A percentile compares a stretch with the other conserved stretches of the same genome.
These are phyloP conservation scores for Brasilioporus rufonigricans DNA, from an alignment of 768 basidiomycete species.

Conservation along the genomic window DNA sequence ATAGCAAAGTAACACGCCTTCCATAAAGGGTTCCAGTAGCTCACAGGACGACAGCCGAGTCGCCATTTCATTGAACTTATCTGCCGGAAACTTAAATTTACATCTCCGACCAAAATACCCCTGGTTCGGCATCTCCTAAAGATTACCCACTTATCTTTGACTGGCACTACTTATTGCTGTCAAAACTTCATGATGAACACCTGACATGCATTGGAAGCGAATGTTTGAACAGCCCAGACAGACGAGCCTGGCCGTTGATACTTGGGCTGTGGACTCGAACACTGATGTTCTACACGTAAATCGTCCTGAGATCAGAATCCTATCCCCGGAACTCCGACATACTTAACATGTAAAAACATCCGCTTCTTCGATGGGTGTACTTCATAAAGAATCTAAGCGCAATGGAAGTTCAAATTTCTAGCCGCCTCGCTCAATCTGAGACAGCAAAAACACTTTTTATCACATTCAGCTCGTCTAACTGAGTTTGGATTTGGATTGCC, in stretches of 20 bases:
- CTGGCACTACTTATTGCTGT: too few species aligned
- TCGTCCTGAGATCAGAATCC: not conserved
- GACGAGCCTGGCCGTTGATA: too few species aligned
- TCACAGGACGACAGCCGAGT: too few species aligned
- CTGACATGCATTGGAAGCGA: not conserved
- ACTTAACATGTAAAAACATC: not conserved
- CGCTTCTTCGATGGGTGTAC: not conserved
- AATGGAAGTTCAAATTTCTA: conserved; percentile 1
- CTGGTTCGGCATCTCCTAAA: not conserved
- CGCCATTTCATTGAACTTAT: not conserved
- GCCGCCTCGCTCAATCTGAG: conserved; percentile 2
- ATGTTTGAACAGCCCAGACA: not conserved
- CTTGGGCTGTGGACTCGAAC: not conserved
- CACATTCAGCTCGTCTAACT: conserved; percentile 10
- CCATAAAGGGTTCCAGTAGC: not conserved
- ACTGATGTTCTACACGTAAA: not conserved
- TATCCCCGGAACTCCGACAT: not conserved
- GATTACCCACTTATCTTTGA: too few species aligned
- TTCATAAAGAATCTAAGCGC: not conserved
- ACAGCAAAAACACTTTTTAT: not conserved
- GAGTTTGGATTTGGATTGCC: conserved; percentile 14
- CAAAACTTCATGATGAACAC: not conserved
- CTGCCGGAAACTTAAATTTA: not conserved
- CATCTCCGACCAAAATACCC: not conserved
- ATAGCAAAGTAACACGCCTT: not conserved